These are phyloP conservation scores for Ophiostoma ips DNA, from an alignment of 2,329 filamentous ascomycete species.

Conservation along the genomic window DNA sequence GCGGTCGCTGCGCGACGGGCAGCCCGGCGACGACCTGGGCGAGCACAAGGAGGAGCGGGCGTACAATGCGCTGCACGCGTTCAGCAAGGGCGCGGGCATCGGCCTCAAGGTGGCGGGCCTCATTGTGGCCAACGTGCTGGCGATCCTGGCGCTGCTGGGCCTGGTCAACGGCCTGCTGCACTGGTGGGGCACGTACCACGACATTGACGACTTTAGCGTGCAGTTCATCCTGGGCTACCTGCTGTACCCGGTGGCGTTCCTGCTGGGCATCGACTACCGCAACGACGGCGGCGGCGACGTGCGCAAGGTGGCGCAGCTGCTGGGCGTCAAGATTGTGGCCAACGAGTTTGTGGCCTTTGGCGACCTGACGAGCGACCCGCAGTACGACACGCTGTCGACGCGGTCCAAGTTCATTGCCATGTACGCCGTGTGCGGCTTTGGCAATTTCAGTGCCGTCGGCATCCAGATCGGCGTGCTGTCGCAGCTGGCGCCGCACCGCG, in stretches of 20 bases:
- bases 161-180: slow-evolving; percentile 63
- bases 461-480: slow-evolving; percentile 81
- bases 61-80: slow-evolving; percentile 70
- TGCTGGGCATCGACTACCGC: slow-evolving; percentile 59
- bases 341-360: slow-evolving; percentile 63
- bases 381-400: slow-evolving; percentile 45
- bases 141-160: slow-evolving; percentile 65
- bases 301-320: slow-evolving; percentile 61
- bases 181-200: slow-evolving; percentile 74
- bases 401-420: slow-evolving; percentile 72
- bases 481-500: slow-evolving; percentile 61
- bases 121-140: slow-evolving; percentile 66
- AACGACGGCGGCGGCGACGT: slow-evolving; percentile 39
- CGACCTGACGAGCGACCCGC: slow-evolving; percentile 31
- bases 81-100: slow-evolving; percentile 72
- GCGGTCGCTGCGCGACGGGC: neutral
- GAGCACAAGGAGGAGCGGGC: slow-evolving; percentile 22
- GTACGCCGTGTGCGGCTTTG: slow-evolving; percentile 72
- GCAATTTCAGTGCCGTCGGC: slow-evolving; percentile 77
- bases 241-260: slow-evolving; percentile 64
- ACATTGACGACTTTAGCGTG: slow-evolving; percentile 54
- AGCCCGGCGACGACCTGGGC: neutral
- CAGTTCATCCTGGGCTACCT: slow-evolving; percentile 65
- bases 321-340: slow-evolving; percentile 67
- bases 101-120: slow-evolving; percentile 78